Base-by-base conservation (phyloP, 2,329 filamentous ascomycete species). In the Phialophora verrucosa region DNA sequence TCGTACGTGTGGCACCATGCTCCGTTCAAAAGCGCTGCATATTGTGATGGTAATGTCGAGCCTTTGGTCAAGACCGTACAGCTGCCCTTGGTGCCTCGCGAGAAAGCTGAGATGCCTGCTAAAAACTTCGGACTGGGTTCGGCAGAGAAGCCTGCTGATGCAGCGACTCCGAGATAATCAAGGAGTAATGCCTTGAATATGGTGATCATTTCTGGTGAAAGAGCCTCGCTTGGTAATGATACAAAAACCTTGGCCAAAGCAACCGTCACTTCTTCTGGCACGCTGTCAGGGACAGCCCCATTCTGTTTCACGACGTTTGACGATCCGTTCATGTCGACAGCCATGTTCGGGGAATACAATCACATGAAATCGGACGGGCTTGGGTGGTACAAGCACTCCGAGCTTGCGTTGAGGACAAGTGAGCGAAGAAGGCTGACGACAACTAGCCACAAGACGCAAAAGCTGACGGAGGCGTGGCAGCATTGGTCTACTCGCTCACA, bases 401-500 rank as follows among this genome's bases (percentile, higher is more conserved):
- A 69, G 38, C 4, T 69, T 3, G 17, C 66, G 14, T 10, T 50
- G 12, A 23, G 63, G 17, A 59, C 25, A 14, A 63, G 58, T 63
- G 27, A 53, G 59, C 11, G n/a, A 38, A 38, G 32, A 31, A 17
- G 29, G 32, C 35, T 14, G 31, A 44, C 23, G 4, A 25, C 23
- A 25, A 25, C 23, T 25, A 25, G 23, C 23, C 23, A 25, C 23
- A 25, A 25, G 23, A 25, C 23, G 23, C 23, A 25, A 25, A 25
- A 25, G 23, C 23, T 25, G 23, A 25, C 23, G 23, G 23, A 25
- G 1, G 23, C 74, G 87, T 87, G 0, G 90, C 89, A 0, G 87
- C 87, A 0, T 14, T 49, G 23, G 79, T 64, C 56, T 67, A 57
- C 29, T 17, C 8, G 4, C n/a, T 50, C 11, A 58, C 17, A 4